Evolutionary conservation across 306 rosid species (phyloP).

Genomic region (Prunus fruticosa): DNA sequence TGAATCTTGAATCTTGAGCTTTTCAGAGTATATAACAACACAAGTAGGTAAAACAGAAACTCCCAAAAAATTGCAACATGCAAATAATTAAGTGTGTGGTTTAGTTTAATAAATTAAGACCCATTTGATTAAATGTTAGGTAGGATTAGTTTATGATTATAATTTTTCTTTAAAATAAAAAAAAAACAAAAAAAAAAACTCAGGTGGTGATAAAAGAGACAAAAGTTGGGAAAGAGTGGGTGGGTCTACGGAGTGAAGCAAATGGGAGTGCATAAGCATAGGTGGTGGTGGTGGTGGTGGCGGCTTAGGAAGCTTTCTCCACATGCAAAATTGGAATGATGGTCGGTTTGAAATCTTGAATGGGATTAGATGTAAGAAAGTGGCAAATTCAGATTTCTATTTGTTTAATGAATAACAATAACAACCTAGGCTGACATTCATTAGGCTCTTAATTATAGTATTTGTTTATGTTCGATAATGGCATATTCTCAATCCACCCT

Average conservation of each 20-base stretch:
- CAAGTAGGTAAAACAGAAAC: background rate
- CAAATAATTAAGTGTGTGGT: background rate
- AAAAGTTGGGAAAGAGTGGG: slow-evolving; percentile 32
- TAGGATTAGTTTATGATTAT: slow-evolving; percentile 19
- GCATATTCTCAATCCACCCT: slow-evolving; percentile 10
- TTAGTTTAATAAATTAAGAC: slow-evolving; percentile 12
- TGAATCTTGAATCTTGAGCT: too few species aligned
- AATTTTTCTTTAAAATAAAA: too few species aligned
- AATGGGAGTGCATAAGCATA: slow-evolving; percentile 35
- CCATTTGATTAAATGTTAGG: slow-evolving; percentile 19
- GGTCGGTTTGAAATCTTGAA: slow-evolving; percentile 34
- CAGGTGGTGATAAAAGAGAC: slow-evolving; percentile 34
- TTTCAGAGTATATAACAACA: too few species aligned
- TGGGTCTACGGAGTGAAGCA: slow-evolving; percentile 39
- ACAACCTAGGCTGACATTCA: background rate
- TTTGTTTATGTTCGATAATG: background rate
- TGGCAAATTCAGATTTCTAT: slow-evolving; percentile 12
- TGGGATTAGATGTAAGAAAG: slow-evolving; percentile 9
- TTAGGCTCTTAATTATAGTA: background rate
- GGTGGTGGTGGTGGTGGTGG: slow-evolving; percentile 43
- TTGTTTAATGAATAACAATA: slow-evolving; percentile 7
- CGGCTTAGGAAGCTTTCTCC: slow-evolving; percentile 57
- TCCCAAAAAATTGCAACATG: slow-evolving; percentile 7
- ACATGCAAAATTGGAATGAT: slow-evolving; percentile 53
- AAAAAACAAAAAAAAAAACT: background rate